Base-by-base conservation (phyloP, 1,139 yeast species). In the Kluyveromyces marxianus region DNA sequence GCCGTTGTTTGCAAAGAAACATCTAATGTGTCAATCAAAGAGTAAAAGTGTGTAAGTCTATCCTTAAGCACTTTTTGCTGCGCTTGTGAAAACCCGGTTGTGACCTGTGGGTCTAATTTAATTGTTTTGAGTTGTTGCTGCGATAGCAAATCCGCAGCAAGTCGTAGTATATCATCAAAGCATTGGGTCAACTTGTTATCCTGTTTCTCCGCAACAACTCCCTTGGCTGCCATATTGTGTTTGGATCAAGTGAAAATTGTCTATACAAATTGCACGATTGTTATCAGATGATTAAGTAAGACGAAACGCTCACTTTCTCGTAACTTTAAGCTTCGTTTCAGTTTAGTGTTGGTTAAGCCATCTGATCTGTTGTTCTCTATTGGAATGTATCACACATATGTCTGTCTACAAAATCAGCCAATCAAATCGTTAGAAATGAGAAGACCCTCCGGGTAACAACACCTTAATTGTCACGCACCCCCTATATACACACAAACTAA, bases 11-110 rank as follows among this genome's bases (percentile, higher is more conserved):
- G 54, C 44, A 69, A 50, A 36, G 71, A 69, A 30, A 66, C 48
- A 26, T 60, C 66, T 44, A 66, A 54, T 38, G 67, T 69, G 49
- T 69, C 71, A 42, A 70, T 47, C 2, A 69, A 61, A 29, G 59
- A 51, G 39, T 63, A 64, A 41, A 62, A 63, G 33, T 47, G 37
- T 40, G 55, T 56, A 7, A 63, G 52, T 37, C 55, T 58, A n/a
- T 60, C 66, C 34, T 54, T 54, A 29, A 61, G 47, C 4, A 48
- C 38, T 33, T 49, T 53, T 37, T 57, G 58, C 46, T 59, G 65
- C 7, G 47, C 43, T 29, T 52, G 47, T 14, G 57, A 50, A 38
- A 57, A 60, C 7, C 65, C 66, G 39, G 53, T 55, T 2, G 57
- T 52, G 8, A 60, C 52, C 14, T 54, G 48, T 3, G 56, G 50